Conservation (phyloP, 805 yeast genomes). For the Metahyphopichia silvanorum region DNA sequence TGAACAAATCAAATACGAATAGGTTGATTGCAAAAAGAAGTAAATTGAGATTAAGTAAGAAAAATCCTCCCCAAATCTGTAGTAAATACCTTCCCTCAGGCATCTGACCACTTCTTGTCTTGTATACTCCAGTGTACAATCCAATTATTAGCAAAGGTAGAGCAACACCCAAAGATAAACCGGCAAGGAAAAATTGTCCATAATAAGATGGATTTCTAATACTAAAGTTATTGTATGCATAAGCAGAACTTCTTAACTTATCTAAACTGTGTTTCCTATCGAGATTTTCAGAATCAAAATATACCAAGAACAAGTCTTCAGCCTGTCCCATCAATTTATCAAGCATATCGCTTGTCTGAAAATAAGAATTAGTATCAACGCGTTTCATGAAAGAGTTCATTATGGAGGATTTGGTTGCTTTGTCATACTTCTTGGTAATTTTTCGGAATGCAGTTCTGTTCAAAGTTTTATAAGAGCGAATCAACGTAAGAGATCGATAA, state of each 20-base stretch:
- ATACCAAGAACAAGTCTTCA: conserved; percentile 64
- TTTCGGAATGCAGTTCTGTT: conserved; percentile 89
- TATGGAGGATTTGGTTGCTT: conserved; percentile 48
- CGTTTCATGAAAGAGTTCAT: conserved; percentile 52
- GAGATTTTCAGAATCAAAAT: conserved; percentile 51
- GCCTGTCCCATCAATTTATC: conserved; percentile 60
- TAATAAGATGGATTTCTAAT: conserved; percentile 30
- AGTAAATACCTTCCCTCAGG: conserved; percentile 61
- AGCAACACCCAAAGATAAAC: conserved; percentile 66
- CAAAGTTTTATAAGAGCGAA: conserved; percentile 66
- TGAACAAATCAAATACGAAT: conserved; percentile 65
- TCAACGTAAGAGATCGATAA: conserved; percentile 67
- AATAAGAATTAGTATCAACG: conserved; percentile 50
- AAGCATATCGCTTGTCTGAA: conserved; percentile 60
- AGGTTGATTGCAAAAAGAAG: conserved; percentile 68
- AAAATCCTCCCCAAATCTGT: conserved; percentile 93
- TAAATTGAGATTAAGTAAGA: conserved; percentile 58
- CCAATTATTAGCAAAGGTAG: conserved; percentile 66
- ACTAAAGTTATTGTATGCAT: conserved; percentile 31
- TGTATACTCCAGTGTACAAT: conserved; percentile 47
- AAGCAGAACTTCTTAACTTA: conserved; percentile 49
- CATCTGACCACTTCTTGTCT: conserved; percentile 32
- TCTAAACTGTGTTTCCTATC: conserved; percentile 70
- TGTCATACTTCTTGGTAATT: conserved; percentile 87
- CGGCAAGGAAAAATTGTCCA: conserved; percentile 54